phyloP scores from a whole-genome alignment of 2,329 filamentous ascomycete genomes.

The Claviceps pazoutovae region DNA sequence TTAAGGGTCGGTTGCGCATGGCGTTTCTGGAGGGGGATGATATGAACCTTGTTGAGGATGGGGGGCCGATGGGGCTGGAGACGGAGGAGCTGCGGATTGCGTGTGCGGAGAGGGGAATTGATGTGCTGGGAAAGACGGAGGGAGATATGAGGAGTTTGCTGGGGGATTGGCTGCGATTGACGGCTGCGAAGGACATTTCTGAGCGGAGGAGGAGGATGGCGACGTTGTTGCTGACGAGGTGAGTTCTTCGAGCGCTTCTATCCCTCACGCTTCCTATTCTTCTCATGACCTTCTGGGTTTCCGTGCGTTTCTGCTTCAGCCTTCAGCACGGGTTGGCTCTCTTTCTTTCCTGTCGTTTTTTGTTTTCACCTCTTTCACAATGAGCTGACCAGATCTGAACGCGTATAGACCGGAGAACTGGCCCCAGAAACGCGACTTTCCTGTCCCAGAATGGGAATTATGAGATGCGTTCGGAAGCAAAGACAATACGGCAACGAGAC shows the following conservation, averaged over 20 bases:
- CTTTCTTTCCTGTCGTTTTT: not conserved
- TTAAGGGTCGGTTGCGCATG: conserved; percentile 39
- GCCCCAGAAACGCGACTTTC: conserved; percentile 26
- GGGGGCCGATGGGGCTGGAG: conserved; percentile 42
- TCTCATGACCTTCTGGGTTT: no score
- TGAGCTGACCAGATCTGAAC: conserved; percentile 6
- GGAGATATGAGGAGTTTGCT: conserved; percentile 35
- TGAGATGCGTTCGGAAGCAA: conserved; percentile 8
- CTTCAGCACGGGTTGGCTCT: no score
- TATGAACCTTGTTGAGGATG: conserved; percentile 46
- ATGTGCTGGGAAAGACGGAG: conserved; percentile 43
- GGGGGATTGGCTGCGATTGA: conserved; percentile 33
- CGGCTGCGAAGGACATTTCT: conserved; percentile 21
- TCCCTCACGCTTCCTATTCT: not conserved
- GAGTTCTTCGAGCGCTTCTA: conserved; percentile 8
- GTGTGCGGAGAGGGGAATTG: conserved; percentile 54
- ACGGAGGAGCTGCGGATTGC: conserved; percentile 54
- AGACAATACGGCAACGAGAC: not conserved
- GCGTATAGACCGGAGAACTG: conserved; percentile 23
- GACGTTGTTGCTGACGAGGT: conserved; percentile 28
- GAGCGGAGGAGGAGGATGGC: conserved; percentile 26
- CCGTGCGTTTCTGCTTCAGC: no score
- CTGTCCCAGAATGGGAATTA: conserved; percentile 27
- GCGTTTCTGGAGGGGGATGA: conserved; percentile 60
- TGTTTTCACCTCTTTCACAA: not conserved